Conservation (phyloP, 129 eudicot genomes). For the Artemisia argyi region DNA sequence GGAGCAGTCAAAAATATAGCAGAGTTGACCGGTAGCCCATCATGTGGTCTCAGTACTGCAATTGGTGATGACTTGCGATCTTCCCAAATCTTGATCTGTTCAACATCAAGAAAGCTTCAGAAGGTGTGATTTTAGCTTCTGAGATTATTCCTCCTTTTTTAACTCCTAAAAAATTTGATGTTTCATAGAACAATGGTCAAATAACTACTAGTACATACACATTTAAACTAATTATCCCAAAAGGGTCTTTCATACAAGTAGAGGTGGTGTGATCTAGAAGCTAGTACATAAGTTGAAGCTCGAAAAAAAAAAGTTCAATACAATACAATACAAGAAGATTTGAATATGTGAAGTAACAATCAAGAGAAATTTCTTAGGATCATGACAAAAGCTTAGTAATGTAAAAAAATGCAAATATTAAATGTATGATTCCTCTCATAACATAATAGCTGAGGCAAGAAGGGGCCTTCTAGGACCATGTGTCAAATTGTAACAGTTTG, state of each 20-base stretch:
- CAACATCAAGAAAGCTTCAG: not conserved
- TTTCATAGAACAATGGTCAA: not conserved
- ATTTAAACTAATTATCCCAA: no score
- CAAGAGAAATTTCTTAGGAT: not conserved
- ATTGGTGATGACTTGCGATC: slow-evolving; percentile 13
- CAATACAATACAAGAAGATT: not conserved
- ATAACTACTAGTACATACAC: not conserved
- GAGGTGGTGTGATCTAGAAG: not conserved
- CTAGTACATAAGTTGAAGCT: not conserved
- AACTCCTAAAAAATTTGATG: not conserved
- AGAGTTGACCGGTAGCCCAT: slow-evolving; percentile 20
- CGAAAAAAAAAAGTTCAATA: not conserved
- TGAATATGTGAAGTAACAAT: not conserved
- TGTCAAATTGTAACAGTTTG: not conserved
- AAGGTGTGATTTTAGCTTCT: not conserved
- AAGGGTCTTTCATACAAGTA: not conserved
- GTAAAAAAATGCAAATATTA: not conserved
- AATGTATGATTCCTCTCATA: not conserved
- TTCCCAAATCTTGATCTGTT: slow-evolving; percentile 70
- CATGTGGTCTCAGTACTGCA: slow-evolving; percentile 19
- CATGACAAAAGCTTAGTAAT: not conserved
- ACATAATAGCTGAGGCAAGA: not conserved
- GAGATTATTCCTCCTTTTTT: not conserved
- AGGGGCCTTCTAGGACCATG: not conserved
- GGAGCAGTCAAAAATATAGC: slow-evolving; percentile 49